Evolutionary conservation across 768 basidiomycete genomes (phyloP).

Genomic region (Leccinum truebloodii): DNA sequence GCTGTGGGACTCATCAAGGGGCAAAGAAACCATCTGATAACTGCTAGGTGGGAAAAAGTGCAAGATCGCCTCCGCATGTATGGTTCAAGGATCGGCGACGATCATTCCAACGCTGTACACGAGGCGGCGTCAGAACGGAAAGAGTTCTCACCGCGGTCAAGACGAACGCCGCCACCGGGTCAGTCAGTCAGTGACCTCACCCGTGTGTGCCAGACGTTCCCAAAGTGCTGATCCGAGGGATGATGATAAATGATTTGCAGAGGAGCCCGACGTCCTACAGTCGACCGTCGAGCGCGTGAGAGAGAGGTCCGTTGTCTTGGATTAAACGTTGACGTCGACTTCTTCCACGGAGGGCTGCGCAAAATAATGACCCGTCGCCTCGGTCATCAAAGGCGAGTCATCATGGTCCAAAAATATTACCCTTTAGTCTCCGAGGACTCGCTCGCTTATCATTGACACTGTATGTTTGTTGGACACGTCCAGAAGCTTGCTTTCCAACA

Average conservation of each 20-base stretch:
- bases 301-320: slow-evolving; percentile 50
- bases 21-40: slow-evolving; percentile 66
- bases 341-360: slow-evolving; percentile 64
- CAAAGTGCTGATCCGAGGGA: slow-evolving; percentile 10
- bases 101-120: slow-evolving; percentile 47
- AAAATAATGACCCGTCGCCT: slow-evolving; percentile 72
- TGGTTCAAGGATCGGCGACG: slow-evolving; percentile 53
- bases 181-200: slow-evolving; percentile 8
- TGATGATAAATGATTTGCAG: slow-evolving; percentile 32
- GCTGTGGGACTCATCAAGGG: slow-evolving; percentile 71
- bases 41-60: slow-evolving; percentile 68
- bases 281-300: slow-evolving; percentile 54
- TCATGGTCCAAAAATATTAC: background rate
- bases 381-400: slow-evolving; percentile 58
- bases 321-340: slow-evolving; percentile 67
- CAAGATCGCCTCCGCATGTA: slow-evolving; percentile 60
- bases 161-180: slow-evolving; percentile 63
- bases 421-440: background rate
- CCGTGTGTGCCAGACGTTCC: background rate
- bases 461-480: background rate
- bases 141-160: slow-evolving; percentile 67
- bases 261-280: slow-evolving; percentile 37
- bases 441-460: background rate
- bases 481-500: slow-evolving; percentile 58
- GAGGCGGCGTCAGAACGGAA: slow-evolving; percentile 54